Evolutionary conservation across 2,329 filamentous ascomycete genomes (phyloP).

Genomic region (Cryphonectria japonica): DNA sequence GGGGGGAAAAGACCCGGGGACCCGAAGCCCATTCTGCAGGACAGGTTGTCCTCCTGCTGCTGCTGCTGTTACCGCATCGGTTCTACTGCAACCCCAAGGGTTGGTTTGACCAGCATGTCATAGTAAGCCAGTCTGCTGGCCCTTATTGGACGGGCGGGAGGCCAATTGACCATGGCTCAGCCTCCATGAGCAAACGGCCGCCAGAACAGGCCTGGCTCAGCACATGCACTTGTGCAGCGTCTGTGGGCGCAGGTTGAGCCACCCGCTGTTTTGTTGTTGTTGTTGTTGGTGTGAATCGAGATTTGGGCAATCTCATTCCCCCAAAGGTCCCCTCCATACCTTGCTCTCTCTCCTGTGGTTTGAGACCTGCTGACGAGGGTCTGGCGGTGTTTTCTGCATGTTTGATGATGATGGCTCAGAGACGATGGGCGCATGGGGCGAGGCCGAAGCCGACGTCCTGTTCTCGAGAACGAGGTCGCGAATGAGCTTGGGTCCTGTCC

Average conservation of each 20-base stretch:
- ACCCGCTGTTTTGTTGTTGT: not conserved
- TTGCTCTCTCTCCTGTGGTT: not conserved
- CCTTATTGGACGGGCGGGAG: slow-evolving; percentile 11
- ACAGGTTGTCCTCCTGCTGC: not conserved
- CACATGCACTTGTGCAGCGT: not conserved
- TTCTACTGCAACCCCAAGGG: not conserved
- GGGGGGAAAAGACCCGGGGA: not conserved
- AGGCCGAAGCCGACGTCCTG: not conserved
- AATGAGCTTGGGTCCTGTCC: not conserved
- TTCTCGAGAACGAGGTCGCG: not conserved
- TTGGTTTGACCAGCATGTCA: slow-evolving; percentile 15
- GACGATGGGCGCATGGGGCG: not conserved
- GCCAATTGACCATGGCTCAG: slow-evolving; percentile 1
- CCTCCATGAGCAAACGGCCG: not conserved
- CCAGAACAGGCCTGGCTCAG: slow-evolving; percentile 19
- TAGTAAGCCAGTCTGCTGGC: not conserved
- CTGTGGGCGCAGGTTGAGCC: not conserved
- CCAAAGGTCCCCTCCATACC: too few relatives aligned
- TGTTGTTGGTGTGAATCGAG: not conserved
- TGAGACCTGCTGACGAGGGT: not conserved
- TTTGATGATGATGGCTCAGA: not conserved
- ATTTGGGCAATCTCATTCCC: not conserved
- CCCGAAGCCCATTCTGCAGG: not conserved
- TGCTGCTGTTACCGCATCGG: not conserved
- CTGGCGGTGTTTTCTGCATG: not conserved